These are phyloP conservation scores for Pancytospora philotis DNA, from an alignment of 371 early-diverging fungal genomes.

Conservation along the genomic window DNA sequence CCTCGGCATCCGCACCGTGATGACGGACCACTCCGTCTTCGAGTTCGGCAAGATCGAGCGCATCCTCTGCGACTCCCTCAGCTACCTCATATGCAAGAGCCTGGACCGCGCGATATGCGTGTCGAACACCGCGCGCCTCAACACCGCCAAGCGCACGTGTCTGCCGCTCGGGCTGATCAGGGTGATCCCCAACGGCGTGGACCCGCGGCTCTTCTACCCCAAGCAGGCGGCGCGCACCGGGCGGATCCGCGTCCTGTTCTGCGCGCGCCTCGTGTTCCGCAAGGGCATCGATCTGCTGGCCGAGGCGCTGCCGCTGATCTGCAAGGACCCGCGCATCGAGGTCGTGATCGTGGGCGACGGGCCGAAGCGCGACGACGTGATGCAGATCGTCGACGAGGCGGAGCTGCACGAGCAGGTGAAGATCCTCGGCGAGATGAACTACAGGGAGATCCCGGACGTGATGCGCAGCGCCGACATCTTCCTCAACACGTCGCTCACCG, in stretches of 20 bases:
- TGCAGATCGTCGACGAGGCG: conserved; percentile 87
- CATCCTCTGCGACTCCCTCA: conserved; percentile 79
- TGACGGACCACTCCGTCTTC: conserved; percentile 95
- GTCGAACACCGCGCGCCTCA: conserved; percentile 89
- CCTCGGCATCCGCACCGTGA: conserved; percentile 79
- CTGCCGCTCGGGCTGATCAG: conserved; percentile 74
- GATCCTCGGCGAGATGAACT: conserved; percentile 73
- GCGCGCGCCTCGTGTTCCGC: conserved; percentile 80
- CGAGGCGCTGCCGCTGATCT: conserved; percentile 79
- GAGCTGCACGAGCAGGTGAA: conserved; percentile 78
- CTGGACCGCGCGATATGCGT: conserved; percentile 92
- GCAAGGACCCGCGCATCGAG: conserved; percentile 69
- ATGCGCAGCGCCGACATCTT: conserved; percentile 87
- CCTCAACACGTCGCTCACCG: conserved; percentile 90
- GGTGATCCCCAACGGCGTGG: conserved; percentile 96
- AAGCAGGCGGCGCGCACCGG: not conserved
- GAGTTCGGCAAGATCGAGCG: conserved; percentile 82
- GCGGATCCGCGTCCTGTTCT: conserved; percentile 62
- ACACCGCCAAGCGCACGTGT: conserved; percentile 80
- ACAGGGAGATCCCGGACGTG: conserved; percentile 72
- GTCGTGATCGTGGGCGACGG: conserved; percentile 94
- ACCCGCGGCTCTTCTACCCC: conserved; percentile 49
- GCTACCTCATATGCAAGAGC: conserved; percentile 80
- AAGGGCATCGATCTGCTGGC: conserved; percentile 88
- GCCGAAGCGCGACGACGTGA: conserved; percentile 79